A percentile compares a stretch with the other conserved stretches of the same genome.
Evolutionary conservation across 2,329 filamentous ascomycete genomes (phyloP).

Genomic region (Aspergillus sp.): DNA sequence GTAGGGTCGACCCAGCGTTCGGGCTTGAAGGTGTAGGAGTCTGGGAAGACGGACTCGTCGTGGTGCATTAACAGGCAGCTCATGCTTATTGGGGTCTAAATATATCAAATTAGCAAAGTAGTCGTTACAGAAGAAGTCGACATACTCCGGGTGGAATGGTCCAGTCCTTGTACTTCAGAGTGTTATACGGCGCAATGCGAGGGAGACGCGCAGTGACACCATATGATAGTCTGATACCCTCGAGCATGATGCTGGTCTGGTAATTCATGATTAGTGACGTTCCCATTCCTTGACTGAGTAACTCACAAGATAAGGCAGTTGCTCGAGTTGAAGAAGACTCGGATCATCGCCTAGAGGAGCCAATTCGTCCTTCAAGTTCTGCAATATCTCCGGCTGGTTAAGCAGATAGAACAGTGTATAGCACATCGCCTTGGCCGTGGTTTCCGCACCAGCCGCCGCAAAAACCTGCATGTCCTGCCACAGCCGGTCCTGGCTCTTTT

Average conservation of each 20-base stretch:
- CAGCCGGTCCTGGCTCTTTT: conserved; percentile 36
- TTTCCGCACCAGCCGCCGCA: conserved; percentile 33
- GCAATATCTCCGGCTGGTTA: conserved; percentile 17
- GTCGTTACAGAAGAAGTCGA: background rate
- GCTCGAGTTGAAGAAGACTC: conserved; percentile 26
- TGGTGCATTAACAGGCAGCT: conserved; percentile 36
- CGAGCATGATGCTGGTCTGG: conserved; percentile 29
- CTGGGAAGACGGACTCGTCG: conserved; percentile 37
- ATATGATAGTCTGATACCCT: conserved; percentile 29
- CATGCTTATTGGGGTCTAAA: conserved; percentile 38
- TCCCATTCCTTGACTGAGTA: background rate
- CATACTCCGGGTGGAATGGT: conserved; percentile 34
- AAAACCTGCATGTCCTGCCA: conserved; percentile 32
- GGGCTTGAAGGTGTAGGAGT: conserved; percentile 36
- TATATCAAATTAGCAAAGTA: background rate
- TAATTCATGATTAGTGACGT: background rate
- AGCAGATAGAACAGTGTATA: conserved; percentile 22
- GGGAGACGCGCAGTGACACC: conserved; percentile 30
- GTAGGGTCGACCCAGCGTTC: conserved; percentile 38
- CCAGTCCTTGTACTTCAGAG: conserved; percentile 32
- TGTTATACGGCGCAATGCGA: conserved; percentile 27
- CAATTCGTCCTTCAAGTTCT: conserved; percentile 21
- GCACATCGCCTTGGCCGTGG: conserved; percentile 29
- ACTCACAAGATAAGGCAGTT: conserved; percentile 30
- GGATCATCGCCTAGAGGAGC: conserved; percentile 11